phyloP scores from a whole-genome alignment of 345 rosid species.

The Pseudoturritis turrita region DNA sequence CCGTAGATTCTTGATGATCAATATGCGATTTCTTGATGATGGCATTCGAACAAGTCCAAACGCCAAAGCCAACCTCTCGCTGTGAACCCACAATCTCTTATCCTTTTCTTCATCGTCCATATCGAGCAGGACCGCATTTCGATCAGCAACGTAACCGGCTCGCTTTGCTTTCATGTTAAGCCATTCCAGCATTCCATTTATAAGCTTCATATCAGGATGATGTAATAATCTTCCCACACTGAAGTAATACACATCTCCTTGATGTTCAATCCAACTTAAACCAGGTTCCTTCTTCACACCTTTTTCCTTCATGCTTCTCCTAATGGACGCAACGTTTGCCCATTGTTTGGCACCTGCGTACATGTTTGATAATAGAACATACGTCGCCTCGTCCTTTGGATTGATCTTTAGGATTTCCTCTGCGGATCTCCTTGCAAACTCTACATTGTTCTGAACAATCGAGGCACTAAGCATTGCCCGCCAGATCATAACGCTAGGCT shows the following conservation, averaged over 20 bases:
- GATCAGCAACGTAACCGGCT: constrained; percentile 61
- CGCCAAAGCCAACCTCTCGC: constrained; percentile 87
- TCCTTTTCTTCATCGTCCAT: constrained; percentile 60
- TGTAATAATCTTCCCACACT: constrained; percentile 47
- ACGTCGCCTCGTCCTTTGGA: constrained; percentile 69
- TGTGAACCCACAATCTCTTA: constrained; percentile 68
- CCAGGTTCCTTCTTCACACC: constrained; percentile 86
- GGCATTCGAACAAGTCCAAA: constrained; percentile 55
- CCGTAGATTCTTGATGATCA: constrained; percentile 74
- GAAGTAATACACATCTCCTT: constrained; percentile 64
- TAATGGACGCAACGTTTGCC: constrained; percentile 55
- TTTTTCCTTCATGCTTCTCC: constrained; percentile 61
- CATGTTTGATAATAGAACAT: constrained; percentile 70
- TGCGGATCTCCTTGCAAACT: constrained; percentile 60
- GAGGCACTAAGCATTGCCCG: constrained; percentile 86
- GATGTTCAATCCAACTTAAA: constrained; percentile 81
- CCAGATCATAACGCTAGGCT: constrained; percentile 79
- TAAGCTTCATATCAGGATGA: constrained; percentile 67
- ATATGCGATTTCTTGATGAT: constrained; percentile 39
- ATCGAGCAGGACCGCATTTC: constrained; percentile 46
- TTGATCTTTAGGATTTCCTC: constrained; percentile 55
- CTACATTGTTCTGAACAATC: constrained; percentile 58
- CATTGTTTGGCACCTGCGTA: constrained; percentile 69
- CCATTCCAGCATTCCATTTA: constrained; percentile 82
- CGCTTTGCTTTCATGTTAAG: constrained; percentile 60